Base-by-base conservation (phyloP, 352 stramenopile genomes). In the Phytophthora colocasiae region DNA sequence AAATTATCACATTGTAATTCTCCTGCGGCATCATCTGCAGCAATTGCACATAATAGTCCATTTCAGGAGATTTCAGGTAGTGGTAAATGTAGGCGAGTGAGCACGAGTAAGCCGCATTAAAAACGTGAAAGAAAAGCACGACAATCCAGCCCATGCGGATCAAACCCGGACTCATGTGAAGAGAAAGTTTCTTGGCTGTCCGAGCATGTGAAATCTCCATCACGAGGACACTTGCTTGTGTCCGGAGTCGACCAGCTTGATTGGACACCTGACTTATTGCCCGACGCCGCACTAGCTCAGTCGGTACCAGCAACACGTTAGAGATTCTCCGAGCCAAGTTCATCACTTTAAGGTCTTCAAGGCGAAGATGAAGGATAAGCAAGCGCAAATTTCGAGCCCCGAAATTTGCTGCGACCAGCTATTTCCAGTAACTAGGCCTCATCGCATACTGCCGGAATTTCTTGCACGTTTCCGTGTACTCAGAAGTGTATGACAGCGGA, bases 21-120 rank as follows among this genome's bases (percentile, higher is more conserved):
- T 69, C 22, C 36, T 73, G 71, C n/a, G 63, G 63, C 71, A 74
- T 79, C 58, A 74, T 74, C 27, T 63, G 57, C 3, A 79, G 34
- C 22, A 77, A 34, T 5, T 67, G 59, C 6, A 73, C 54, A 27
- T 74, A 79, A 36, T 71, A 79, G 19, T 47, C 24, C 67, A 79
- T 79, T 11, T 39, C 29, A 0, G 71, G 66, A 17, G 52, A 66
- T n/a, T 54, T 38, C 62, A 79, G 56, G 38, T 68, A 77, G 36
- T 67, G 46, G n/a, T 74, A 79, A 11, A 71, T 41, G 34, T 74
- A 76, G 4, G 63, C 57, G 6, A 77, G 52, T 17, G 52, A 58
- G 15, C 40, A n/a, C 1, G 67, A 62, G 44, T 74, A 79, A n/a
- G 56, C 19, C 6, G 52, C 41, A 29, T 79, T 76, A 26, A 76